phyloP scores from a whole-genome alignment of 2,329 filamentous ascomycete genomes.

The Sordariomycetes sp. region DNA sequence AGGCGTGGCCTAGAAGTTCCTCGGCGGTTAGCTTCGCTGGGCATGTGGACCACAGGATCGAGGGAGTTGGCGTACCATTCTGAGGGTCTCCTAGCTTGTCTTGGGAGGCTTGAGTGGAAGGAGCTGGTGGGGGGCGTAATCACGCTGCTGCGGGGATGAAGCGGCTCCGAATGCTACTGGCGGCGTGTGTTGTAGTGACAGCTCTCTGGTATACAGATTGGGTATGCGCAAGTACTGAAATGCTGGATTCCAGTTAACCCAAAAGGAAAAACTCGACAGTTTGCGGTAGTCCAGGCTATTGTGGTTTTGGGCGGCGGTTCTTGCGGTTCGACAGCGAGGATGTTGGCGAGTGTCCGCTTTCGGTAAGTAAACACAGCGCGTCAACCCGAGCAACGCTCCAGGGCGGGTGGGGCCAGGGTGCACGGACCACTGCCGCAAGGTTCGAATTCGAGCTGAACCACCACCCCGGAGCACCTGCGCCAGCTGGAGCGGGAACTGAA shows the following conservation, averaged over 20 bases:
- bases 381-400: neutral
- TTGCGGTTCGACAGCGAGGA: neutral
- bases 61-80: neutral
- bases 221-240: too few relatives aligned
- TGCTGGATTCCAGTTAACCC: too few relatives aligned
- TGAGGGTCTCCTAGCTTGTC: neutral
- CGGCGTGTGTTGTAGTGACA: too few relatives aligned
- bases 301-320: neutral
- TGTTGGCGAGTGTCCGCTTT: neutral
- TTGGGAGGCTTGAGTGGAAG: neutral
- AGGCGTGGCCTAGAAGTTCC: slow-evolving; percentile 1
- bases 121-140: neutral
- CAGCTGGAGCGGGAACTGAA: too few relatives aligned
- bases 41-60: neutral
- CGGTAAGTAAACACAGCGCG: neutral
- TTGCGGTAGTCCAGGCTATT: too few relatives aligned
- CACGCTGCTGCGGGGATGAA: neutral
- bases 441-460: too few relatives aligned
- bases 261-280: too few relatives aligned
- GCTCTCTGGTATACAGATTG: too few relatives aligned
- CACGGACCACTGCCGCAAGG: neutral
- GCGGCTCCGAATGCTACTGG: neutral
- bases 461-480: too few relatives aligned
- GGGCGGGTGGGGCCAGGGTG: neutral
- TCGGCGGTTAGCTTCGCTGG: neutral